Base-by-base conservation (phyloP, 768 basidiomycete genomes). In the Tremella mesenterica region DNA sequence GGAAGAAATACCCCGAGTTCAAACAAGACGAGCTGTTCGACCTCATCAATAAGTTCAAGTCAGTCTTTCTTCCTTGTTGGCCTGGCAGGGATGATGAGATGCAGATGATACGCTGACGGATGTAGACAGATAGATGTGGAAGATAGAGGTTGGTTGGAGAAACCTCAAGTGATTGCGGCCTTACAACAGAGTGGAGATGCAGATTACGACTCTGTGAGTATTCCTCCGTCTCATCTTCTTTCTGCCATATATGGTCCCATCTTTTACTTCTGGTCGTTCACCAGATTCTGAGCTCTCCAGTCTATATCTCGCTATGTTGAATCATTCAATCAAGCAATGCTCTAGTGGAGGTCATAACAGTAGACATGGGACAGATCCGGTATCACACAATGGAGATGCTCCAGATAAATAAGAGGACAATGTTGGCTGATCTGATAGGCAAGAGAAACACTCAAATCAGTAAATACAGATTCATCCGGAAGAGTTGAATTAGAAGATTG, bases 401-500 rank as follows among this genome's bases (percentile, higher is more conserved):
- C 34, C 12, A 18, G 34, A 12, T 23, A 10, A 27, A 23, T 48
- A 28, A 30, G 25, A 27, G 43, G 21, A 10, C 13, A 44, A 12
- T 12, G 43, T 13, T 12, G 43, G 46, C 46, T 47, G 21, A 29
- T 16, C n/a, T 48, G 9, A n/a, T 77, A 83, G 59, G 90, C 84
- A 18, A 73, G 78, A 62, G 78, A 79, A 58, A 77, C 92, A 0
- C 77, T 99, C 73, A 99, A 99, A 76, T 81, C 84, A 61, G 92
- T 96, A 68, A 86, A 84, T 54, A 83, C 96, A 46, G 93, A 97
- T 72, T 85, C 93, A 4, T 88, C 86, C 72, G 93, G 95, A 41
- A 88, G 90, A 73, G 84, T 99, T 54, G 95, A 96, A 74, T 76
- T 97, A 54, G 95, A 97, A 62, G 95, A 97, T 70, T 99, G 89